Conservation (phyloP, 2,329 filamentous ascomycete genomes). For the Aureobasidium uvarum region DNA sequence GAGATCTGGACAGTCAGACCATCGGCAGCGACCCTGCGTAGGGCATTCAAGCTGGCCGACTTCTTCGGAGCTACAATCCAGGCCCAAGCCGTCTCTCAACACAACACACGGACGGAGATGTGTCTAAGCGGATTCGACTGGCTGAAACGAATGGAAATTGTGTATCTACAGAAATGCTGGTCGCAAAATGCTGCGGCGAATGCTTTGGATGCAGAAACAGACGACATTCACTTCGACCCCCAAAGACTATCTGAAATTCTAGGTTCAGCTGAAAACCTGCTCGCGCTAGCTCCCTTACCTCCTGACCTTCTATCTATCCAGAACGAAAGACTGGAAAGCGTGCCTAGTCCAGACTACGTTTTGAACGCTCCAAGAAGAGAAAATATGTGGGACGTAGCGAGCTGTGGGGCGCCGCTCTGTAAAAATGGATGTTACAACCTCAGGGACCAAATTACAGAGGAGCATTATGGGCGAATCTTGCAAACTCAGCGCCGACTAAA, state of each 20-base stretch:
- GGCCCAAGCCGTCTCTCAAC: slow-evolving; percentile 12
- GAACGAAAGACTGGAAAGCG: slow-evolving; percentile 4
- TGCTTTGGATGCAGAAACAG: background rate
- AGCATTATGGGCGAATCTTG: slow-evolving; percentile 27
- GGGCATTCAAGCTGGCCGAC: slow-evolving; percentile 30
- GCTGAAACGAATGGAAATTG: slow-evolving; percentile 28
- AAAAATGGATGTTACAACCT: slow-evolving; percentile 25
- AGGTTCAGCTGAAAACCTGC: slow-evolving; percentile 25
- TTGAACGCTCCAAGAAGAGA: slow-evolving; percentile 19
- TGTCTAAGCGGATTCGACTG: slow-evolving; percentile 30
- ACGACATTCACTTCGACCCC: slow-evolving; percentile 16
- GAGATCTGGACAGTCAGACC: slow-evolving; percentile 28
- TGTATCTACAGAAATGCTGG: slow-evolving; percentile 29
- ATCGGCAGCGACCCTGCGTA: slow-evolving; percentile 27
- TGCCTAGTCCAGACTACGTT: slow-evolving; percentile 23
- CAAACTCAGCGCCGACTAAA: slow-evolving; percentile 28
- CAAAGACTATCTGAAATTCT: slow-evolving; percentile 26
- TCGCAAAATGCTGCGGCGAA: slow-evolving; percentile 15
- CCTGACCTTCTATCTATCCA: slow-evolving; percentile 13
- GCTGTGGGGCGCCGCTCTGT: slow-evolving; percentile 27
- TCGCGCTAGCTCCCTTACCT: slow-evolving; percentile 20
- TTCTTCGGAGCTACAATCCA: slow-evolving; percentile 29
- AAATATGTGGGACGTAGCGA: slow-evolving; percentile 27
- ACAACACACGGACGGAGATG: slow-evolving; percentile 27
- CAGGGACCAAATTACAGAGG: slow-evolving; percentile 26